Evolutionary conservation across 2,329 filamentous ascomycete genomes (phyloP).

Genomic region (Hysterium pulicare): DNA sequence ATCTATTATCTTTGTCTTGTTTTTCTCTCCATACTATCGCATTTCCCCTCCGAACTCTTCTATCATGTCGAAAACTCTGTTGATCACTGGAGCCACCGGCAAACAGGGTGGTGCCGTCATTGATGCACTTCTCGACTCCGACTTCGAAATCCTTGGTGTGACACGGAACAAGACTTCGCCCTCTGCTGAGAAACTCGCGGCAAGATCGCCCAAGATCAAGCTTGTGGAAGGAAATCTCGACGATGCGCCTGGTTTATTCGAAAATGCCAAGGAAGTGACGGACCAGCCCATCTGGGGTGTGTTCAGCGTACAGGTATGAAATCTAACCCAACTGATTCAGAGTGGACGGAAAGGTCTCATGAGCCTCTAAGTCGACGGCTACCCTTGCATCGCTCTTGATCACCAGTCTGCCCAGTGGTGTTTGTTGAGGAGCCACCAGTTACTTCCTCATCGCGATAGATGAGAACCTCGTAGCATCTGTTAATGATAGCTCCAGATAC

Average conservation of each 20-base stretch:
- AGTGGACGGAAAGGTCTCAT: too few species aligned
- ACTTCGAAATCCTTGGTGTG: slow-evolving; percentile 54
- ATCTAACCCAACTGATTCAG: background rate
- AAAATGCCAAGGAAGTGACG: slow-evolving; percentile 36
- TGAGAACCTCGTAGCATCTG: too few species aligned
- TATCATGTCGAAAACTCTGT: slow-evolving; percentile 33
- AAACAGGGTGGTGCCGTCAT: slow-evolving; percentile 45
- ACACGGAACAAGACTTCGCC: slow-evolving; percentile 51
- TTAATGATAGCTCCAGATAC: slow-evolving; percentile 37
- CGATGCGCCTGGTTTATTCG: slow-evolving; percentile 49
- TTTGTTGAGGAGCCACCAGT: too few species aligned
- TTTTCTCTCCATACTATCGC: too few species aligned
- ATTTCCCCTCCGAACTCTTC: slow-evolving; percentile 13
- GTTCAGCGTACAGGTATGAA: slow-evolving; percentile 26
- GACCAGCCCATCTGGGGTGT: slow-evolving; percentile 28
- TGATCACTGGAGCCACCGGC: slow-evolving; percentile 45
- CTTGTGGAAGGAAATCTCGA: slow-evolving; percentile 56
- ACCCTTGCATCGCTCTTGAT: too few species aligned
- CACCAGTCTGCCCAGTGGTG: too few species aligned
- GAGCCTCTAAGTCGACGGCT: too few species aligned
- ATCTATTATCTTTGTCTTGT: too few species aligned
- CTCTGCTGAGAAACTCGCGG: slow-evolving; percentile 47
- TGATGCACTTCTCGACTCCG: slow-evolving; percentile 35
- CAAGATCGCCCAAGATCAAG: slow-evolving; percentile 47
- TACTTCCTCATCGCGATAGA: too few species aligned